phyloP scores from a whole-genome alignment of 1,284 basidiomycete species.

The Tylopilus sp. region DNA sequence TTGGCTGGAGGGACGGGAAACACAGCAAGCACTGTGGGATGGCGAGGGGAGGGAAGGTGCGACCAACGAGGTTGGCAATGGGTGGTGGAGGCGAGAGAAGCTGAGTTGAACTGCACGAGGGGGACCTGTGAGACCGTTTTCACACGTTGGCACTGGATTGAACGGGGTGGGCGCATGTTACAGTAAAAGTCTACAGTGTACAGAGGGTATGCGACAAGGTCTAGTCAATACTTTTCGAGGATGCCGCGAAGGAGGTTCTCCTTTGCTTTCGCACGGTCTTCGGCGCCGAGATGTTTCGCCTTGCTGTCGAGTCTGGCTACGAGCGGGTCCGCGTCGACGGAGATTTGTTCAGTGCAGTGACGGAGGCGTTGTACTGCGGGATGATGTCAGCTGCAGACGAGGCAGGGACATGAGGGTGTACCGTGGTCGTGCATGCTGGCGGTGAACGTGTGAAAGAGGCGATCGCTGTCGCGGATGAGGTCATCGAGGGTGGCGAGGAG shows the following conservation, averaged over 20 bases:
- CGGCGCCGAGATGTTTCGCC: constrained; percentile 30
- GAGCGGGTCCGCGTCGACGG: constrained; percentile 25
- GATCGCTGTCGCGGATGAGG: constrained; percentile 21
- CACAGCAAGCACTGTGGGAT: constrained; percentile 2
- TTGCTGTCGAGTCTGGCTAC: constrained; percentile 25
- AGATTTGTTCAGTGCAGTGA: constrained; percentile 15
- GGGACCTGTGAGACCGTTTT: constrained; percentile 5
- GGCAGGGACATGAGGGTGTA: constrained; percentile 7
- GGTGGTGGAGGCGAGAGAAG: constrained; percentile 6
- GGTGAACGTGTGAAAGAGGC: constrained; percentile 25
- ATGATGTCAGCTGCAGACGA: constrained; percentile 7
- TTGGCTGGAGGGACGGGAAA: constrained; percentile 13
- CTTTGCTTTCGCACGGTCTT: constrained; percentile 34
- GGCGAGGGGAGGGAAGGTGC: neutral
- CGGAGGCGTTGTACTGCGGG: constrained; percentile 23
- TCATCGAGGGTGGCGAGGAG: constrained; percentile 20
- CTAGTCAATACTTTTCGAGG: constrained; percentile 30
- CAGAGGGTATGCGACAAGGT: neutral
- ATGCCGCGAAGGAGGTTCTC: constrained; percentile 34
- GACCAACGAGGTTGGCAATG: constrained; percentile 7
- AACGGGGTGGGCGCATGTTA: neutral
- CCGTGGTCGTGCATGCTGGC: constrained; percentile 19
- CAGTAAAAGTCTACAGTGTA: constrained; percentile 11
- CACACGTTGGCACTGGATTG: constrained; percentile 21
- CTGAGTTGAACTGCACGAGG: constrained; percentile 1